phyloP scores from a whole-genome alignment of 2,329 filamentous ascomycete species.

The Aspergillus neotritici region DNA sequence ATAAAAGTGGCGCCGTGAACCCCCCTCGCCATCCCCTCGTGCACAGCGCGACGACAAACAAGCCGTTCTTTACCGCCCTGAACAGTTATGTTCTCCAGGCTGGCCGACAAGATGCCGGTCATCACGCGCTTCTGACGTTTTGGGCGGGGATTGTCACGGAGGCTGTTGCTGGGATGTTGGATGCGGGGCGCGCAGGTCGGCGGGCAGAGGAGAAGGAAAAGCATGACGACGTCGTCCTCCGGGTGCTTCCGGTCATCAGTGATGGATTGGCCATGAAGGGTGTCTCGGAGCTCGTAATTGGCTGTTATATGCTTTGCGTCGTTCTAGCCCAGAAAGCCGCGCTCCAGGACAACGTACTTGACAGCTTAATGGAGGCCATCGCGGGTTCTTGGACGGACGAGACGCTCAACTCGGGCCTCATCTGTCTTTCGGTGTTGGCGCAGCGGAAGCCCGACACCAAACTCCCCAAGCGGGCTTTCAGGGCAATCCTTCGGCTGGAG shows the following conservation, averaged over 20 bases:
- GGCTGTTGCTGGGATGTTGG: conserved; percentile 74
- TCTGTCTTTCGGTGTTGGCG: conserved; percentile 74
- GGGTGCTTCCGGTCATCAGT: conserved; percentile 63
- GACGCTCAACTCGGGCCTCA: conserved; percentile 66
- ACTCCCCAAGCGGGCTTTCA: conserved; percentile 65
- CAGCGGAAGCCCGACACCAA: conserved; percentile 68
- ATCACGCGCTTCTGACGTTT: conserved; percentile 74
- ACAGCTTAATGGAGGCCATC: conserved; percentile 84
- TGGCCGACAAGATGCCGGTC: conserved; percentile 65
- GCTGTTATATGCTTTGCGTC: conserved; percentile 84
- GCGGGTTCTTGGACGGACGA: conserved; percentile 69
- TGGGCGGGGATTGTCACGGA: conserved; percentile 89
- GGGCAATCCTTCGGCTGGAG: conserved; percentile 38
- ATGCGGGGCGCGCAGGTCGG: conserved; percentile 69
- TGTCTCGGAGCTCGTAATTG: conserved; percentile 72
- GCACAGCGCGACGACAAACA: conserved; percentile 73
- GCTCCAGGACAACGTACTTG: conserved; percentile 72
- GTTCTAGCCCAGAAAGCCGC: conserved; percentile 78
- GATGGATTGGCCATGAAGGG: conserved; percentile 70
- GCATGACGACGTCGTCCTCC: conserved; percentile 69
- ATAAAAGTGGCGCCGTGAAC: conserved; percentile 68
- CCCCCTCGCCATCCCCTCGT: conserved; percentile 78
- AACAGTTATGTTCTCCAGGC: conserved; percentile 74
- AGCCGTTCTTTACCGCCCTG: conserved; percentile 66
- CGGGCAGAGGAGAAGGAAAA: conserved; percentile 71